A percentile compares a stretch with the other conserved stretches of the same genome.
Conservation (phyloP, 2,329 filamentous ascomycete genomes). For the Fusarium pilosicola region DNA sequence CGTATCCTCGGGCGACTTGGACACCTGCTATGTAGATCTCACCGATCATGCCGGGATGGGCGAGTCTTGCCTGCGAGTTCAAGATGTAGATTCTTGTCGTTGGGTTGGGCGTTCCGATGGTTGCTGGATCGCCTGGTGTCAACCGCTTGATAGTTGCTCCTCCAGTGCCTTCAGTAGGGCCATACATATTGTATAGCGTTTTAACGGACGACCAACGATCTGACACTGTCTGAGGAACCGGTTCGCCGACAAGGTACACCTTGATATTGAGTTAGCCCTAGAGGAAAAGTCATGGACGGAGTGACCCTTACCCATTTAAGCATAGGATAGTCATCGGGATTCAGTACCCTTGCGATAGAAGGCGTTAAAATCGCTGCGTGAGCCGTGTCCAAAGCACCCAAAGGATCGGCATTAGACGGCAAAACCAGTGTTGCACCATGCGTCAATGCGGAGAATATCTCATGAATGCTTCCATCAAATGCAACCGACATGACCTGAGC, state of each 20-base stretch:
- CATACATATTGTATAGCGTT: not conserved
- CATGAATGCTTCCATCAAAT: not conserved
- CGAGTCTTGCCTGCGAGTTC: not conserved
- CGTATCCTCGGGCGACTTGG: not conserved
- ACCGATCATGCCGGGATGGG: not conserved
- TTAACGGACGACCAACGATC: not conserved
- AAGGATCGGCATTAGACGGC: not conserved
- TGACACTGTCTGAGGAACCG: not conserved
- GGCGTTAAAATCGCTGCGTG: not conserved
- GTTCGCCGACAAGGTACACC: not conserved
- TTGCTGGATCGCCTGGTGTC: not conserved
- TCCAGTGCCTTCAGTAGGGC: not conserved
- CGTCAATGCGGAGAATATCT: not conserved
- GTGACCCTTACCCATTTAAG: not conserved
- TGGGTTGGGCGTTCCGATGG: not conserved
- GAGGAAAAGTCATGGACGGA: rapidly evolving
- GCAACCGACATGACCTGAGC: not conserved
- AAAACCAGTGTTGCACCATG: not conserved
- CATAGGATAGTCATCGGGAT: not conserved
- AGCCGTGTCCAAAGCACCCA: not conserved
- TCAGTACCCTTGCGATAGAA: not conserved
- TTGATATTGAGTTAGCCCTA: not conserved
- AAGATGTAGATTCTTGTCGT: not conserved
- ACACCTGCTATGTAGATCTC: not conserved
- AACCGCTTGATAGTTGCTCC: not conserved